Conservation (phyloP, 768 basidiomycete genomes). For the Phanerochaete carnosa region DNA sequence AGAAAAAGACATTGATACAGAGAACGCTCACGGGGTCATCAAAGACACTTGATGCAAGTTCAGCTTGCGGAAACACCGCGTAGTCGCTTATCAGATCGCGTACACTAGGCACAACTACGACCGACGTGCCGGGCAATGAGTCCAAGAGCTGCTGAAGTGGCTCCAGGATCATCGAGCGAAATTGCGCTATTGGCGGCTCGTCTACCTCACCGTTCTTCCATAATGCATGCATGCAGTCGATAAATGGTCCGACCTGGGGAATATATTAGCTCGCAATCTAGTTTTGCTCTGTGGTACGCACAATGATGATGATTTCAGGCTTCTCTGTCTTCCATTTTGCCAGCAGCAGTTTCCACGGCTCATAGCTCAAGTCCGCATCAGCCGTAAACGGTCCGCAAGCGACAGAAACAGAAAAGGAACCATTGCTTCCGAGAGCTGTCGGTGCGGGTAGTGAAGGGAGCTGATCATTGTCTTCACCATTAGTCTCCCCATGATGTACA, state of each 20-base stretch:
- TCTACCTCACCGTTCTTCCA: conserved; percentile 76
- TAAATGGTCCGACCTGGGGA: conserved; percentile 83
- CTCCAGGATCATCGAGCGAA: conserved; percentile 58
- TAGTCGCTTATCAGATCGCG: conserved; percentile 79
- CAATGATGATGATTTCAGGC: conserved; percentile 79
- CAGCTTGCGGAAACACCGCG: conserved; percentile 81
- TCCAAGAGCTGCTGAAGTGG: conserved; percentile 56
- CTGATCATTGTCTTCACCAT: conserved; percentile 33
- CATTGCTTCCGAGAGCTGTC: conserved; percentile 36
- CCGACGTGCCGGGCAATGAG: conserved; percentile 60
- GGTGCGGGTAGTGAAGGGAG: conserved; percentile 36
- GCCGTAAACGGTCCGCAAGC: conserved; percentile 86
- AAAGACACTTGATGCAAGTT: conserved; percentile 42
- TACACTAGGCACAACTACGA: conserved; percentile 80
- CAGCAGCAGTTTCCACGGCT: conserved; percentile 63
- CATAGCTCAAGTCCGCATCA: conserved; percentile 74
- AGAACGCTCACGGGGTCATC: conserved; percentile 48
- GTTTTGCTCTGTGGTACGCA: conserved; percentile 30
- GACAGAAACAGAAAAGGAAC: conserved; percentile 58
- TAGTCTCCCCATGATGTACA: background rate
- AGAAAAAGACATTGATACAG: background rate
- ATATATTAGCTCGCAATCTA: no score
- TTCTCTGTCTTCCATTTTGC: conserved; percentile 56
- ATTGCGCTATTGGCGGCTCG: conserved; percentile 60
- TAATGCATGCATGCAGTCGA: conserved; percentile 72